These are phyloP conservation scores for Symmetrospora coprosmae DNA, from an alignment of 768 basidiomycete genomes.

Conservation along the genomic window DNA sequence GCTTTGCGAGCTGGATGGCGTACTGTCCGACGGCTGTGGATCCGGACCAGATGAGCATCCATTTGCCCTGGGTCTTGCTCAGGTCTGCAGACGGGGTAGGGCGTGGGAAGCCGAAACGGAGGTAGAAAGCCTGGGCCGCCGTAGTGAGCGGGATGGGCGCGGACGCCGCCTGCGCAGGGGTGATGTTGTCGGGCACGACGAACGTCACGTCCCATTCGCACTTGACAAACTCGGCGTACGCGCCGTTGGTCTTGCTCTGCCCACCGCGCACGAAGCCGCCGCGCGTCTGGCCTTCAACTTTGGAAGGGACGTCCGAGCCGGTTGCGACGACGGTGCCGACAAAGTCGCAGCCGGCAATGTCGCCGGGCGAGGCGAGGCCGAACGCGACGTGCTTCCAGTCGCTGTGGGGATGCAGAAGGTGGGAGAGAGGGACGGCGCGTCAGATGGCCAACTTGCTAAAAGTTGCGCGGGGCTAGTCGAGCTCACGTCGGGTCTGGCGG, in stretches of 20 bases:
- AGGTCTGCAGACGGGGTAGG: neutral
- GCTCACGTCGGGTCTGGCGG: neutral
- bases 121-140: constrained; percentile 14
- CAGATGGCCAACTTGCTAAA: neutral
- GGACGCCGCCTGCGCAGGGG: constrained; percentile 15
- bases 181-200: constrained; percentile 1
- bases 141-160: constrained; percentile 17
- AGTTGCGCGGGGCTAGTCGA: neutral
- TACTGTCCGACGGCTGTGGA: constrained; percentile 22
- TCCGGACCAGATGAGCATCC: constrained; percentile 23
- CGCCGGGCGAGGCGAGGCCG: neutral
- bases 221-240: constrained; percentile 9
- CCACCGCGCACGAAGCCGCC: constrained; percentile 1
- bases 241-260: constrained; percentile 4
- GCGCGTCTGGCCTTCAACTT: neutral
- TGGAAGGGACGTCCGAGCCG: neutral
- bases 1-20: constrained; percentile 41
- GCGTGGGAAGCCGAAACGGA: neutral
- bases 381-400: constrained; percentile 10
- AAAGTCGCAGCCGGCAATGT: constrained; percentile 14
- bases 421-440: neutral
- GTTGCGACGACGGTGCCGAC: neutral
- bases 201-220: neutral
- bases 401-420: neutral
- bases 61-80: constrained; percentile 10